Percentiles rank a stretch among this genome's conserved stretches.
phyloP scores from a whole-genome alignment of 1,284 basidiomycete genomes.

The Ceratobasidium sp. region DNA sequence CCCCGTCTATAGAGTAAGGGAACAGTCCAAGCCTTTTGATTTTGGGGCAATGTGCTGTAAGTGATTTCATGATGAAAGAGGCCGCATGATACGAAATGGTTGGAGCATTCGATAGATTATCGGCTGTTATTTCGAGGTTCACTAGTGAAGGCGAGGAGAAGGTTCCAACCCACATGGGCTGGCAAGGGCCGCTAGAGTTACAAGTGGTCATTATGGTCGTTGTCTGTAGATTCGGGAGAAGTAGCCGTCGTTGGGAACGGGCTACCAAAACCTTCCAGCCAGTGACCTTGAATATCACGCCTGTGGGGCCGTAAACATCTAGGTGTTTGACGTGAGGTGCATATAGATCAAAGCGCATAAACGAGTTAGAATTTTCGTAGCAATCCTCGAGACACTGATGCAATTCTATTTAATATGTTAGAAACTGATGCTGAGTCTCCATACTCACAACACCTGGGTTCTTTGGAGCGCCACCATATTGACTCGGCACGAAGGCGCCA shows the following conservation, averaged over 20 bases:
- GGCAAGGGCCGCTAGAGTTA: neutral
- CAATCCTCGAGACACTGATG: no score
- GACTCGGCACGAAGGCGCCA: no score
- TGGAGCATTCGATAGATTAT: neutral
- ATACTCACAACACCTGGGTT: no score
- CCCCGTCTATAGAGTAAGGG: no score
- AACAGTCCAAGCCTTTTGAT: neutral
- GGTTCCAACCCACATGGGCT: neutral
- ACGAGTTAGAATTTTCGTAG: no score
- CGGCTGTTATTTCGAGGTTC: neutral
- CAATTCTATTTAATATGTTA: no score
- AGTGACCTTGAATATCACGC: neutral
- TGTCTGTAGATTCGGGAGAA: slow-evolving; percentile 3
- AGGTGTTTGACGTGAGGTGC: neutral
- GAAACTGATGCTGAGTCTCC: no score
- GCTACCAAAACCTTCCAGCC: slow-evolving; percentile 1
- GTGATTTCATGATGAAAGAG: neutral
- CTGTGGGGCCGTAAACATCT: neutral
- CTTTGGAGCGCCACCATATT: no score
- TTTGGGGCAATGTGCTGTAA: neutral
- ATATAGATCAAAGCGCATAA: slow-evolving; percentile 9
- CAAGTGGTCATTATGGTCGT: neutral
- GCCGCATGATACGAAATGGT: neutral
- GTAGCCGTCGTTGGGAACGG: neutral
- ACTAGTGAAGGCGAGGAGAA: neutral